Conservation (phyloP, 176 grass and related monocot genomes). For the Typha latifolia region DNA sequence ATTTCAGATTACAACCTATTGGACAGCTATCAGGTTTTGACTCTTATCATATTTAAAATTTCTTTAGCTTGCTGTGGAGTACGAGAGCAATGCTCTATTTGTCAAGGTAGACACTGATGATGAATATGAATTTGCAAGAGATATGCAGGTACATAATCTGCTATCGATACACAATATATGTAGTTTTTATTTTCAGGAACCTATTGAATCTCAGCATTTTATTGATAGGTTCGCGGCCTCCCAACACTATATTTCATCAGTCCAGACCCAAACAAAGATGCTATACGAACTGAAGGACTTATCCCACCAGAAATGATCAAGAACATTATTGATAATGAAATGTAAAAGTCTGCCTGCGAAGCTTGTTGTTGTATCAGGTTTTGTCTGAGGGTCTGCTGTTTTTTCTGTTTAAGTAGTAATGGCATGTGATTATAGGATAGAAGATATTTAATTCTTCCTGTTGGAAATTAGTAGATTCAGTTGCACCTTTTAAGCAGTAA, state of each 20-base stretch:
- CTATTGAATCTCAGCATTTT: neutral
- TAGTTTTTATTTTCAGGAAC: neutral
- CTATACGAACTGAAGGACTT: slow-evolving; percentile 61
- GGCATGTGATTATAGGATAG: too few relatives aligned
- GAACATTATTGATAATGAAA: slow-evolving; percentile 72
- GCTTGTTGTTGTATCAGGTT: too few relatives aligned
- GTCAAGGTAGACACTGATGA: slow-evolving; percentile 79
- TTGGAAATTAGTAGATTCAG: too few relatives aligned
- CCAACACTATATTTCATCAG: slow-evolving; percentile 86
- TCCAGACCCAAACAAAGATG: slow-evolving; percentile 54
- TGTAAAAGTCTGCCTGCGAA: slow-evolving; percentile 25
- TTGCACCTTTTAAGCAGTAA: too few relatives aligned
- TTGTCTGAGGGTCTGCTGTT: too few relatives aligned
- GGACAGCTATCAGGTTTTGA: neutral
- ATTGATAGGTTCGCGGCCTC: slow-evolving; percentile 55
- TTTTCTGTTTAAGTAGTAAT: too few relatives aligned
- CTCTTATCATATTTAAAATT: neutral
- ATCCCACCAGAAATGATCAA: slow-evolving; percentile 56
- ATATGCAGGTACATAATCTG: slow-evolving; percentile 68
- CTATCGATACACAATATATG: neutral
- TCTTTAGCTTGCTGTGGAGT: slow-evolving; percentile 73
- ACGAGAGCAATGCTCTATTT: slow-evolving; percentile 52
- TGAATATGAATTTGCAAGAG: slow-evolving; percentile 75
- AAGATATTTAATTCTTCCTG: too few relatives aligned
- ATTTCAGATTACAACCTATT: neutral